Conservation (phyloP, 345 rosid species). For the Eucalyptus curtisii region DNA sequence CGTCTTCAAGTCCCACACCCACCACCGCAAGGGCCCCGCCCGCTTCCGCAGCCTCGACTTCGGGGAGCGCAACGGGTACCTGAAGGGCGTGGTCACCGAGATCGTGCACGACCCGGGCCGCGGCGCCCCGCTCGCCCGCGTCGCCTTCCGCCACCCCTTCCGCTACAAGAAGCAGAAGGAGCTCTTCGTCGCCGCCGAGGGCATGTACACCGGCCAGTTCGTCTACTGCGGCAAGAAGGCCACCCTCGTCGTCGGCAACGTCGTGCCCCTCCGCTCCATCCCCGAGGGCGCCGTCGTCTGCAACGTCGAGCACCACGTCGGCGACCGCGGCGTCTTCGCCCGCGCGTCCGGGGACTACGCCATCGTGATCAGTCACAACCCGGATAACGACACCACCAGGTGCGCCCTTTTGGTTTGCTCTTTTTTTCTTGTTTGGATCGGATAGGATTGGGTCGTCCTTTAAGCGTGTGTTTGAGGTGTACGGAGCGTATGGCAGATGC, state of each 20-base stretch:
- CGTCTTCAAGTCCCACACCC: conserved; percentile 44
- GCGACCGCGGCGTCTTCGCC: conserved; percentile 34
- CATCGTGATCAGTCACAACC: conserved; percentile 32
- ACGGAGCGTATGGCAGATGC: background rate
- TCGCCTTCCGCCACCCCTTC: conserved; percentile 35
- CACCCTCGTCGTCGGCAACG: conserved; percentile 45
- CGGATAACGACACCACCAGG: conserved; percentile 41
- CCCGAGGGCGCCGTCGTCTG: conserved; percentile 48
- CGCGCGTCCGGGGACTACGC: conserved; percentile 32
- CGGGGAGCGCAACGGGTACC: conserved; percentile 40
- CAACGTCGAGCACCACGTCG: conserved; percentile 42
- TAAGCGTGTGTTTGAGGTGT: background rate
- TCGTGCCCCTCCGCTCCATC: conserved; percentile 29
- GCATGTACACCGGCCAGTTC: conserved; percentile 45
- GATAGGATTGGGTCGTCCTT: background rate
- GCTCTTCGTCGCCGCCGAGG: conserved; percentile 44
- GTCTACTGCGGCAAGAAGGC: conserved; percentile 58
- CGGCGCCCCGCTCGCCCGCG: conserved; percentile 32
- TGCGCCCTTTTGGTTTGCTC: background rate
- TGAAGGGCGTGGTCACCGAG: conserved; percentile 31
- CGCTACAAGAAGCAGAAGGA: conserved; percentile 43
- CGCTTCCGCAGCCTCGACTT: conserved; percentile 37
- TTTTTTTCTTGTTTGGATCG: background rate
- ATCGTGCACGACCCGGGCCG: conserved; percentile 42
- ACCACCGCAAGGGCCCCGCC: conserved; percentile 45